Percentiles rank a stretch among this genome's conserved stretches.
Conservation (phyloP, 139 green algal genomes). For the Coelastrella sp. region DNA sequence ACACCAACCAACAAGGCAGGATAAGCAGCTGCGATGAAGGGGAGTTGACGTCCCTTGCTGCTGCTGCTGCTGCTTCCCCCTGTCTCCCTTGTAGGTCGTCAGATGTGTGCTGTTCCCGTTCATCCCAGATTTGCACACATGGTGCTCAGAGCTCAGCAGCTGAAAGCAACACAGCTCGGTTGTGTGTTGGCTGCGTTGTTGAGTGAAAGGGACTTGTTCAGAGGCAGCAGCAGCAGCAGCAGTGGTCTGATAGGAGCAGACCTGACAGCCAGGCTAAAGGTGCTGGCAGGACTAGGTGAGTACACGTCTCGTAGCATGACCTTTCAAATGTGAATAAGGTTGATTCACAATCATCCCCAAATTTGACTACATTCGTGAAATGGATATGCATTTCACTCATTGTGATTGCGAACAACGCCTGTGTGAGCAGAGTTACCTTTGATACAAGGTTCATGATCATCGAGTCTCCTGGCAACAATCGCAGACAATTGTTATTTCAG, state of each 20-base stretch:
- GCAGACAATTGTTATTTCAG: too few relatives aligned
- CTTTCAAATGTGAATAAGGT: too few relatives aligned
- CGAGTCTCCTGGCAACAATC: too few relatives aligned
- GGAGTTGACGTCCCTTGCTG: neutral
- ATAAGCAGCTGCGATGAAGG: too few relatives aligned
- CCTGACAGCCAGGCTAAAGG: conserved; percentile 49
- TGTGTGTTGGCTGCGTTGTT: conserved; percentile 62
- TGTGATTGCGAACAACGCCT: too few relatives aligned
- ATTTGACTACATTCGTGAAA: too few relatives aligned
- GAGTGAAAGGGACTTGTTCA: conserved; percentile 58
- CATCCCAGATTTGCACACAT: conserved; percentile 64
- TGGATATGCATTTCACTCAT: too few relatives aligned
- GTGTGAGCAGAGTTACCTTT: too few relatives aligned
- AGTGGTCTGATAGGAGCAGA: conserved; percentile 41
- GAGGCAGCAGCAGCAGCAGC: conserved; percentile 3
- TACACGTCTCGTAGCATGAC: too few relatives aligned
- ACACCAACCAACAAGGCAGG: too few relatives aligned
- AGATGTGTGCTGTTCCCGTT: conserved; percentile 50
- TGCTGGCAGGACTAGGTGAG: conserved; percentile 50
- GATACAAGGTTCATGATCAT: too few relatives aligned
- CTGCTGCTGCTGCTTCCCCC: neutral
- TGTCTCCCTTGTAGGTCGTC: conserved; percentile 31
- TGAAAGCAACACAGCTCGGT: conserved; percentile 43
- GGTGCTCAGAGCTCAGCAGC: conserved; percentile 51
- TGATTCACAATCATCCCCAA: too few relatives aligned